phyloP scores from a whole-genome alignment of 139 green algal species.

The Microglena sp. region DNA sequence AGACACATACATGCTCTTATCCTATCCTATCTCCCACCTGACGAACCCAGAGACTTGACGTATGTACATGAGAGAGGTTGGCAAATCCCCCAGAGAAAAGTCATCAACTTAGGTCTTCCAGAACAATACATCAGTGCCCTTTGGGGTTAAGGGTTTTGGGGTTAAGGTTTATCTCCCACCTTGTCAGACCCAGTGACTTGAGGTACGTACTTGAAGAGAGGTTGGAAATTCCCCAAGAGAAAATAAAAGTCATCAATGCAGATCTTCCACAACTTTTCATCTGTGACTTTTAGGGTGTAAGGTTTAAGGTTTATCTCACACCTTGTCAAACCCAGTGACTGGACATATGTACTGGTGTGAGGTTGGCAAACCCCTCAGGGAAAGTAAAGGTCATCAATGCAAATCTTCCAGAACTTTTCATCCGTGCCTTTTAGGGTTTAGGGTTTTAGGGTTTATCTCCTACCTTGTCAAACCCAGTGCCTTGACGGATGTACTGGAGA shows the following conservation, averaged over 20 bases:
- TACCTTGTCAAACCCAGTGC: slow-evolving; percentile 24
- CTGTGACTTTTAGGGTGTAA: neutral
- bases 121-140: neutral
- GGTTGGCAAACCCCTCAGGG: neutral
- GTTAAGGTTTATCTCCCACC: neutral
- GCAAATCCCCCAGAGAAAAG: neutral
- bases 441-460: neutral
- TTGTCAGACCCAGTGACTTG: slow-evolving; percentile 23
- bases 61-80: neutral
- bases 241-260: neutral
- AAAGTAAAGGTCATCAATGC: neutral
- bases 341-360: neutral
- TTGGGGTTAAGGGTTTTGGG: neutral
- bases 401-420: neutral
- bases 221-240: neutral
- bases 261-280: neutral
- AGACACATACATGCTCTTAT: neutral
- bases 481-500: slow-evolving; percentile 43
- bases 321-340: slow-evolving; percentile 22
- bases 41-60: neutral
- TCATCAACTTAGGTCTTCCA: neutral
- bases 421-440: neutral
- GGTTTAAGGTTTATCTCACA: neutral
- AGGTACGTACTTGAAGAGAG: neutral
- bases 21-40: neutral